Conservation (phyloP, 768 basidiomycete species). For the Hericium rajendrae region DNA sequence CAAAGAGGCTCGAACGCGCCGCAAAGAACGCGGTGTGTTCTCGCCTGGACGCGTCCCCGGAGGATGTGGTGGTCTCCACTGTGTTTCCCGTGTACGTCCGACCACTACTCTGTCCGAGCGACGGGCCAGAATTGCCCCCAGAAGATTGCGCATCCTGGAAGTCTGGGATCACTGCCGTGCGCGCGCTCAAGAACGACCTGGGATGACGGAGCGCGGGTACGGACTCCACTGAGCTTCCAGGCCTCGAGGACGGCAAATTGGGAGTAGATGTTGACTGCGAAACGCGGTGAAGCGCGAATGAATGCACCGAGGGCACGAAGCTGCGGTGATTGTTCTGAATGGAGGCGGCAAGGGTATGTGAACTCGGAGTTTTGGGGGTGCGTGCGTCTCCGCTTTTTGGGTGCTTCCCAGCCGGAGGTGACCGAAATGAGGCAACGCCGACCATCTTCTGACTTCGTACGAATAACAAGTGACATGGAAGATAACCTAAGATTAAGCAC, state of each 20-base stretch:
- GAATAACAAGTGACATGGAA: slow-evolving; percentile 3
- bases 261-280: not conserved
- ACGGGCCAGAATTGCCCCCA: not conserved
- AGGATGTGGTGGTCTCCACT: slow-evolving; percentile 2
- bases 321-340: not conserved
- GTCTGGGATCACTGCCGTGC: slow-evolving; percentile 9
- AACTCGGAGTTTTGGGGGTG: not conserved
- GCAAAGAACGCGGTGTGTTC: not conserved
- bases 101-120: not conserved
- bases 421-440: not conserved
- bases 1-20: slow-evolving; percentile 3
- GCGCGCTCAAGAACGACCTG: slow-evolving; percentile 4
- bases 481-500: not conserved
- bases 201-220: not conserved
- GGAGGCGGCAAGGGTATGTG: not conserved
- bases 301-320: not conserved
- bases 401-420: not conserved
- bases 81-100: not conserved
- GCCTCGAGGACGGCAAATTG: not conserved
- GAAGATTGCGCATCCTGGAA: not conserved
- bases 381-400: not conserved
- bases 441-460: not conserved
- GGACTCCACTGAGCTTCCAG: no score
- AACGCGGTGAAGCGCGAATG: slow-evolving; percentile 1
- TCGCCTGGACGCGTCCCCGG: slow-evolving; percentile 8